Percentiles rank a stretch among this genome's conserved stretches.
phyloP scores from a whole-genome alignment of 805 yeast species.

The Yarrowia yakushimensis region DNA sequence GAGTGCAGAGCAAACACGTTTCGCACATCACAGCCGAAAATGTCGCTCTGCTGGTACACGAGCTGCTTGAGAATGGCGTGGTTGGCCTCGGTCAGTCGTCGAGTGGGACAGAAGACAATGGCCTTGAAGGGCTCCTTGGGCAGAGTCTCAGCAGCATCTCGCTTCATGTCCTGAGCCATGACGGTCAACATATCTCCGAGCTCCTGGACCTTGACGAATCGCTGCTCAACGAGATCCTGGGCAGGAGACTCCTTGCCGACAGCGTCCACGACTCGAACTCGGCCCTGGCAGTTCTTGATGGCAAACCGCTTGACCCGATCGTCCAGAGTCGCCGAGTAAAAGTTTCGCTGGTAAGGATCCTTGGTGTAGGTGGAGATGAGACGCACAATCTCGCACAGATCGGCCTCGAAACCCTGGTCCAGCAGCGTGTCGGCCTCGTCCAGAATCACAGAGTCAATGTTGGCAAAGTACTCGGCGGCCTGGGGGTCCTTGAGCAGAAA shows the following conservation, averaged over 20 bases:
- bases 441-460: constrained; percentile 62
- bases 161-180: constrained; percentile 46
- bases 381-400: constrained; percentile 55
- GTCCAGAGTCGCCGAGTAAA: constrained; percentile 88
- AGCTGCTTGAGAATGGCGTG: constrained; percentile 41
- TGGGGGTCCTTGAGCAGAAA: constrained; percentile 54
- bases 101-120: constrained; percentile 78
- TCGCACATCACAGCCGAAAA: constrained; percentile 22
- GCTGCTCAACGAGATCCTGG: constrained; percentile 74
- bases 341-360: constrained; percentile 52
- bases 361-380: constrained; percentile 41
- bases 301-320: constrained; percentile 65
- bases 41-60: neutral
- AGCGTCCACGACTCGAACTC: constrained; percentile 55
- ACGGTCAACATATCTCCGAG: constrained; percentile 59
- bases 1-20: constrained; percentile 54
- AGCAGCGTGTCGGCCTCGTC: constrained; percentile 91
- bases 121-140: constrained; percentile 55
- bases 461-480: constrained; percentile 47
- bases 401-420: constrained; percentile 74
- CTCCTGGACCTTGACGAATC: constrained; percentile 51
- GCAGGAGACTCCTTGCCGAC: constrained; percentile 72
- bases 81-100: constrained; percentile 60
- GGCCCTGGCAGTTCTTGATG: constrained; percentile 41
- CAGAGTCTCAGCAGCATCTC: constrained; percentile 29